Evolutionary conservation across 805 yeast genomes (phyloP), one percentile per base, ranked within the genome.

Genomic region (Ogataea zsoltii): DNA sequence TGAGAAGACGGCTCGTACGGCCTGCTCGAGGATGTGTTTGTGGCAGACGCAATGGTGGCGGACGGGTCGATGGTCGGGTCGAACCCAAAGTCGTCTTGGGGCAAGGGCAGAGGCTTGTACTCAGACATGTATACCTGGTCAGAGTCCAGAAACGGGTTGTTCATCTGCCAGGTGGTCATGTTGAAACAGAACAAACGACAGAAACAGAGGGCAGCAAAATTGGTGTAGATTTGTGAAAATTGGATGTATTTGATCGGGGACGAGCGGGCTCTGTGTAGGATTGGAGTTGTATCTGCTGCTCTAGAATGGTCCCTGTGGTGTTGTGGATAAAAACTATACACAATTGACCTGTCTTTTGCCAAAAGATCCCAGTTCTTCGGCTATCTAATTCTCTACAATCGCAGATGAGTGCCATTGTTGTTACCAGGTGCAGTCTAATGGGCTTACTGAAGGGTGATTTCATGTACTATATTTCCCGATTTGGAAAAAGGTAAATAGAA

Each of bases 51-150:
- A 12, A 50, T 29, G 67, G 72, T 44, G n/a, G 47, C 42, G 12
- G 48, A 18, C 7, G 53, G 52, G 34, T 42, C 49, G 16, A 51
- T 45, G 0, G 44, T 38, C 5, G 61, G 60, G 36, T 60, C 66
- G 34, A 64, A 59, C 4, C 74, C 76, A 54, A 82, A 75, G 46
- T 76, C 77, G 42, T 81, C 83, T 44, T 75, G 76, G 1, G 83
- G 83, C 33, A 76, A 58, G 2, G 81, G 77, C 7, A 75, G 61
- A 9, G 72, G 61, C 39, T 66, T 67, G 56, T 65, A 63, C 38
- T 52, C 48, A 41, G 60, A 35, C 28, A 59, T 53, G 21, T 63
- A 71, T 21, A 67, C 66, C 64, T 72, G 68, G 19, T 62, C 52
- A 11, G 64, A 34, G 46, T 63, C 66, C 36, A 57, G 53, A 46